phyloP scores from a whole-genome alignment of 2,329 filamentous ascomycete genomes.

The Botrytis paeoniae region DNA sequence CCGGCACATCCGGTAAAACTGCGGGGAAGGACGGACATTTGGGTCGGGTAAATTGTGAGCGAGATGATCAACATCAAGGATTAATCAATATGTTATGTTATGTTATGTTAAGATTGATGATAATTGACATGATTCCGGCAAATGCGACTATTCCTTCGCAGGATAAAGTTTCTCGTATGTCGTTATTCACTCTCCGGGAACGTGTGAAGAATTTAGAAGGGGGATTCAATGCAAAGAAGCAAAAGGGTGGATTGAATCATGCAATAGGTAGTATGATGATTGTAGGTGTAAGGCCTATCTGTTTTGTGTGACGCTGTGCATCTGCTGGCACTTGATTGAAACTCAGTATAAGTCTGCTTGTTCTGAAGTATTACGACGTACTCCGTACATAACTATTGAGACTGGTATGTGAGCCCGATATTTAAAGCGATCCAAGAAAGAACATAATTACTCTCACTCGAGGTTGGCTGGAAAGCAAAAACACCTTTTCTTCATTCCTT shows the following conservation, averaged over 20 bases:
- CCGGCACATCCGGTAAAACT: neutral
- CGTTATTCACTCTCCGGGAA: neutral
- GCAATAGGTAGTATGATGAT: neutral
- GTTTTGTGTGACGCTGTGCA: neutral
- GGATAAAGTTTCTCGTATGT: neutral
- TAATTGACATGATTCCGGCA: neutral
- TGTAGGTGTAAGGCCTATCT: neutral
- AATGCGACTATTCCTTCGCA: neutral
- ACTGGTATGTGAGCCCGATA: neutral
- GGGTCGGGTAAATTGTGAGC: slow-evolving; percentile 1
- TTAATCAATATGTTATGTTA: neutral
- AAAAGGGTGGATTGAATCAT: neutral
- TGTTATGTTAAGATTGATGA: neutral
- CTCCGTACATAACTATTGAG: neutral
- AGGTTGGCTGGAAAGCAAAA: neutral
- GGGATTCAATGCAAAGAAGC: neutral
- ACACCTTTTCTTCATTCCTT: neutral
- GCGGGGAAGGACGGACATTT: neutral
- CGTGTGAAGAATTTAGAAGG: neutral
- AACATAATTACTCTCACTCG: neutral
- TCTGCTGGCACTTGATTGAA: neutral
- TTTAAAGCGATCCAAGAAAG: neutral
- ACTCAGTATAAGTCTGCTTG: neutral
- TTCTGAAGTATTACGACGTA: neutral
- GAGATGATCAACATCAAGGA: slow-evolving; percentile 5